Evolutionary conservation across 768 basidiomycete species (phyloP).

Genomic region (Mycena sanguinolenta): DNA sequence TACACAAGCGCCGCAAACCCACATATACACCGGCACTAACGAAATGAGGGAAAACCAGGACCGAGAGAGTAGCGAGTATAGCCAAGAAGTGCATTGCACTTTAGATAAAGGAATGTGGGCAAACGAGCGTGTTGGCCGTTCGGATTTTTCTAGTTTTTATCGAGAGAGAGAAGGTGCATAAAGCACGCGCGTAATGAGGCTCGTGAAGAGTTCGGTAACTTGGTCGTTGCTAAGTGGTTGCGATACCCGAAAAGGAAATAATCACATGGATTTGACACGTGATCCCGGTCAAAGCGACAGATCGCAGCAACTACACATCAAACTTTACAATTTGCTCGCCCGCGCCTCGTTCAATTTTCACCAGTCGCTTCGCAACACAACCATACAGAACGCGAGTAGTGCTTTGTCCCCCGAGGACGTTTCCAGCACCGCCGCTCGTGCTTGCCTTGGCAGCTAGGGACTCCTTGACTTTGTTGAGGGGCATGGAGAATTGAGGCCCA

Average conservation of each 20-base stretch:
- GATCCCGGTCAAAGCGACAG: not conserved
- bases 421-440: constrained; percentile 45
- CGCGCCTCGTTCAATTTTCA: constrained; percentile 82
- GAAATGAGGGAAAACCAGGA: constrained; percentile 42
- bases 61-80: constrained; percentile 32
- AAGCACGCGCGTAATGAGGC: not conserved
- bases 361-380: constrained; percentile 84
- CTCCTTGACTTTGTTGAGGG: constrained; percentile 74
- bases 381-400: constrained; percentile 77
- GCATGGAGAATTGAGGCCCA: constrained; percentile 66
- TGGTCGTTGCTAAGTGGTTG: too few relatives aligned
- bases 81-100: constrained; percentile 27
- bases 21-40: constrained; percentile 59
- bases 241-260: not conserved
- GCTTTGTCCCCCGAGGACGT: constrained; percentile 54
- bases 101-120: constrained; percentile 32
- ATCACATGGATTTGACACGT: too few relatives aligned
- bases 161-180: constrained; percentile 3
- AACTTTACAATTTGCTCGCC: constrained; percentile 84
- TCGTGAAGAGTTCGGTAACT: too few relatives aligned
- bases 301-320: constrained; percentile 56
- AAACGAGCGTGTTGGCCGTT: constrained; percentile 16
- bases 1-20: constrained; percentile 34
- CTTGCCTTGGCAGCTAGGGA: constrained; percentile 61
- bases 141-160: not conserved